These are phyloP conservation scores for Boletus rubescentipes DNA, from an alignment of 768 basidiomycete genomes.

Conservation along the genomic window DNA sequence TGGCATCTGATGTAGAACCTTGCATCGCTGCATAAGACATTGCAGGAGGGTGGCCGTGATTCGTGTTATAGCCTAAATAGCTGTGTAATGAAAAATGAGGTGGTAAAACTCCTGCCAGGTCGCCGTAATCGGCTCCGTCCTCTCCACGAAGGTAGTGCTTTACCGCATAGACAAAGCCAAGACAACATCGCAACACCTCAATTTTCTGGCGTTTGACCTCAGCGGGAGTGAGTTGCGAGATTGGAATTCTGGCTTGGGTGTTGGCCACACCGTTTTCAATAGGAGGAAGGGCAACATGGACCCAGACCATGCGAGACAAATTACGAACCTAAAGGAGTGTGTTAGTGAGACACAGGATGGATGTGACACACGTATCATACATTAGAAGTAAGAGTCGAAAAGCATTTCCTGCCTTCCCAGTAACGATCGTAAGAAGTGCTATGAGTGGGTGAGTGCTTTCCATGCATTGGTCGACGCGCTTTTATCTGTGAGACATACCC, in stretches of 20 bases:
- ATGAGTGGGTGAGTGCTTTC: slow-evolving; percentile 2
- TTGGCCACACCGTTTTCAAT: slow-evolving; percentile 42
- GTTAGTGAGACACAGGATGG: neutral
- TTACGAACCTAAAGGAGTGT: slow-evolving; percentile 53
- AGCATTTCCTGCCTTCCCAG: slow-evolving; percentile 87
- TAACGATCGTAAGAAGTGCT: slow-evolving; percentile 87
- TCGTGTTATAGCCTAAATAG: slow-evolving; percentile 41
- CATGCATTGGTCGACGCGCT: neutral
- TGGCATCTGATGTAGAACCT: slow-evolving; percentile 31
- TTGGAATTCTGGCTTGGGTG: slow-evolving; percentile 53
- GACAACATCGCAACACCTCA: slow-evolving; percentile 63
- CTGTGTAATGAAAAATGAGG: slow-evolving; percentile 52
- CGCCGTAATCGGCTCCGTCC: slow-evolving; percentile 68
- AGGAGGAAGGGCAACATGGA: slow-evolving; percentile 69
- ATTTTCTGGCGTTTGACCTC: slow-evolving; percentile 68
- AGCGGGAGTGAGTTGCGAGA: slow-evolving; percentile 41
- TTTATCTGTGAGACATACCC: slow-evolving; percentile 43
- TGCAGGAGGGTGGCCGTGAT: slow-evolving; percentile 28
- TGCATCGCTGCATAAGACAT: slow-evolving; percentile 45
- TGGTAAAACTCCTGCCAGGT: slow-evolving; percentile 69
- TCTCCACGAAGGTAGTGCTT: slow-evolving; percentile 85
- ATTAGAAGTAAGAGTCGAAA: slow-evolving; percentile 67
- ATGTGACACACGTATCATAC: slow-evolving; percentile 29
- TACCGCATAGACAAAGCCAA: slow-evolving; percentile 69
- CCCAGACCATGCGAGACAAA: slow-evolving; percentile 76